Evolutionary conservation across 345 rosid species (phyloP), one percentile per base, ranked within the genome.

Genomic region (Turritis glabra): DNA sequence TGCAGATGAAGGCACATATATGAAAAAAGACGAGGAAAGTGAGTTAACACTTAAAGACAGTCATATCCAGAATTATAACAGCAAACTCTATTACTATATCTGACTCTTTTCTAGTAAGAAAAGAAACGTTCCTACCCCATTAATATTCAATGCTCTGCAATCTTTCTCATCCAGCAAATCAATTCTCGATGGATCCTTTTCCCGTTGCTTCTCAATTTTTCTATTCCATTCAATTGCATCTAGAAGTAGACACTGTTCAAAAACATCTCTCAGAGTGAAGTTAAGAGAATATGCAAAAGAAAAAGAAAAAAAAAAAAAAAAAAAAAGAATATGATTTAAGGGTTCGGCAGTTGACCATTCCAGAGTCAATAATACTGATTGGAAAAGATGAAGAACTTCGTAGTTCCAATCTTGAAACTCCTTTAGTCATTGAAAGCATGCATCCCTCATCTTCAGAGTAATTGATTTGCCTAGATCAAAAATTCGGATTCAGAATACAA

Each of bases 311-410:
- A 72, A 40, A 37, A 70, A n/a, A 54, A 51, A 47, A 35, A 72
- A 40, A 37, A 70, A n/a, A 54, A 30, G 21, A n/a, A 23, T 1
- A 17, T 21, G 9, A 41, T 22, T 22, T 37, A 50, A 50, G 23
- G 18, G 38, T 27, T 52, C 2, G 37, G 43, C 25, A 18, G 47
- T 67, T 41, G 76, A 90, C 97, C 97, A 85, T 83, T 82, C 75
- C 82, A 41, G 80, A 80, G 73, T 89, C 92, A 47, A 91, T 82
- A 22, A 87, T 72, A 50, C 81, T 77, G 50, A 91, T 69, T 5
- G 92, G 94, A 27, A 84, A 37, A 15, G 91, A 86, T 35, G 74
- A 55, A 12, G 97, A 91, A 29, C 26, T 35, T 1, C 60, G 22
- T 23, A 87, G 47, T 69, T 89, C 72, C 46, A 91, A 48, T 22